Base-by-base conservation (phyloP, 1,284 basidiomycete species). In the Rhizoctonia solani region DNA sequence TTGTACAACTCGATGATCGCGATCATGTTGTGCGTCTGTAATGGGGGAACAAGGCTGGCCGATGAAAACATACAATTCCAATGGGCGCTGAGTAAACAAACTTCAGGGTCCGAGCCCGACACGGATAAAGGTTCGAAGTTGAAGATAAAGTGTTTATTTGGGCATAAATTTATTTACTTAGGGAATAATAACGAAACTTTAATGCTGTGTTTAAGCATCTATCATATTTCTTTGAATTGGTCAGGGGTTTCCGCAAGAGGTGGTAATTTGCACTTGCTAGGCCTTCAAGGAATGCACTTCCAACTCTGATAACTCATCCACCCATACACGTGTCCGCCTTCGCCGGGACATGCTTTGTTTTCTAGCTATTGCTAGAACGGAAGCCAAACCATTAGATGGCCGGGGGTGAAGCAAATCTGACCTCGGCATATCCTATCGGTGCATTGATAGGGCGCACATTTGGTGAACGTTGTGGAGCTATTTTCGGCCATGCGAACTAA, bases 201-300 rank as follows among this genome's bases (percentile, higher is more conserved):
- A 14, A 23, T 34, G 32, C 25, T 19, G 2, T 30, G 14, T 49
- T 37, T 49, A 5, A 11, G 11, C 11, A 34, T 34, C 32, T 34
- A 34, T 34, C 4, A 49, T 44, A 44, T 44, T 44, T 5, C 41
- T 5, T 21, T 16, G 5, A 16, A 4, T 44, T 44, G 41, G 41
- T 4, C 19, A 21, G 41, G 4, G 14, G n/a, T 44, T 44, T 4
- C 41, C 14, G n/a, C n/a, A 16, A 16, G 14, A 44, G 41, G 41
- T 16, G 5, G 41, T 44, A 16, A 21, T 21, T 27, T 21, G 46
- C 11, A 21, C 25, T 29, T 30, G 42, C 55, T 46, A 58, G 3
- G 49, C 39, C 59, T 63, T 42, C 29, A 42, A 47, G n/a, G 49
- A n/a, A 53, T 8, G 25, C 34, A 42, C 59, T 63, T 63, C 59